Conservation (phyloP, 768 basidiomycete species). For the Hebeloma cylindrosporum region DNA sequence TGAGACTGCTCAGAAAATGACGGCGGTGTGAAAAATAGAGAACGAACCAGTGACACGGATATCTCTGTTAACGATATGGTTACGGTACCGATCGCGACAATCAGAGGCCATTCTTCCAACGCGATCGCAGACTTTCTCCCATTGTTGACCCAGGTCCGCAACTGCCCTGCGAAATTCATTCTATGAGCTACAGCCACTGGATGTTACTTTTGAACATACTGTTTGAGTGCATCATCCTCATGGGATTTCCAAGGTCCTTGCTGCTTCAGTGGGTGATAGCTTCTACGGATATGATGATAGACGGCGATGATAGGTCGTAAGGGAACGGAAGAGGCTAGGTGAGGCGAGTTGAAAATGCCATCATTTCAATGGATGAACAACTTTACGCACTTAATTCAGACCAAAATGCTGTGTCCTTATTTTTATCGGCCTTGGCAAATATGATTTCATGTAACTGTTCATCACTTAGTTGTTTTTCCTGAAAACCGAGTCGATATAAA, state of each 20-base stretch:
- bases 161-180: constrained; percentile 54
- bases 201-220: constrained; percentile 41
- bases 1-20: not conserved
- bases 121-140: constrained; percentile 71
- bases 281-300: constrained; percentile 76
- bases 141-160: constrained; percentile 65
- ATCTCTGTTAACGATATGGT: constrained; percentile 72
- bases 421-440: constrained; percentile 63
- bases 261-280: constrained; percentile 64
- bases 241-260: constrained; percentile 69
- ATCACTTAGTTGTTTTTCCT: constrained; percentile 53
- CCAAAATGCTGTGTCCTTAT: constrained; percentile 72
- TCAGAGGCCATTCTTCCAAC: constrained; percentile 79
- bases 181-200: not conserved
- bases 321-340: constrained; percentile 48
- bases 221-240: constrained; percentile 63
- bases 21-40: constrained; percentile 1
- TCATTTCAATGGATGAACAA: not conserved
- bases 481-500: constrained; percentile 6
- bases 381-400: constrained; percentile 66
- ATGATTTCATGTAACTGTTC: constrained; percentile 63
- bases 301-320: constrained; percentile 81
- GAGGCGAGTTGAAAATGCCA: constrained; percentile 8
- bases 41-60: constrained; percentile 56
- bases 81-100: constrained; percentile 84